These are phyloP conservation scores for Stropharia rugosoannulata DNA, from an alignment of 768 basidiomycete species.

Conservation along the genomic window DNA sequence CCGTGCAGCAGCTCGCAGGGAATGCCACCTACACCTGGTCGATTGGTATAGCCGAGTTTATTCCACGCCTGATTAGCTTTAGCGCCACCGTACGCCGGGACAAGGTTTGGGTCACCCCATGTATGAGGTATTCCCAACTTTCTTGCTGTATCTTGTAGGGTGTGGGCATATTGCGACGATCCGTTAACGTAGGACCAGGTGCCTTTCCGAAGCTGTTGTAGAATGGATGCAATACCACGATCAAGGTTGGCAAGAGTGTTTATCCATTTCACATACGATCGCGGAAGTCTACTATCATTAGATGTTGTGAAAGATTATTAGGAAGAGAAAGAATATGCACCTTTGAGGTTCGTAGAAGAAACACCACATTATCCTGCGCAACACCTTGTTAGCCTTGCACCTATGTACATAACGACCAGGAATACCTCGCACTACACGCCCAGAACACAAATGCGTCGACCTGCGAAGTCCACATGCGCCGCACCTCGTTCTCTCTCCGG, in stretches of 20 bases:
- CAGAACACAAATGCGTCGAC: slow-evolving; percentile 76
- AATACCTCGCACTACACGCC: slow-evolving; percentile 74
- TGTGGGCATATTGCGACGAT: slow-evolving; percentile 34
- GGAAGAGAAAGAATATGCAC: slow-evolving; percentile 30
- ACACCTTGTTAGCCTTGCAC: neutral
- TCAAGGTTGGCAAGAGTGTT: slow-evolving; percentile 68
- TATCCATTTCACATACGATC: slow-evolving; percentile 80
- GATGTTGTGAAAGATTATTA: neutral
- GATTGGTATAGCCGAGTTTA: slow-evolving; percentile 47
- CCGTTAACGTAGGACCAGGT: slow-evolving; percentile 59
- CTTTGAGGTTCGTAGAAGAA: slow-evolving; percentile 77
- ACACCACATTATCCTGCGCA: slow-evolving; percentile 82
- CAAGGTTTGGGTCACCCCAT: slow-evolving; percentile 60
- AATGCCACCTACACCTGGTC: slow-evolving; percentile 62
- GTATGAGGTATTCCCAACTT: slow-evolving; percentile 57
- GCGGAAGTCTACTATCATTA: slow-evolving; percentile 44
- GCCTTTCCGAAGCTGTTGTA: slow-evolving; percentile 53
- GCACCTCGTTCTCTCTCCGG: slow-evolving; percentile 21
- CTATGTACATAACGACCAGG: slow-evolving; percentile 3
- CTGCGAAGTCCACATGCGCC: slow-evolving; percentile 36
- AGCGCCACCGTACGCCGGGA: slow-evolving; percentile 65
- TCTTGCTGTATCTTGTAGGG: slow-evolving; percentile 45
- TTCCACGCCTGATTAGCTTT: slow-evolving; percentile 55
- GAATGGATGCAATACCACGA: slow-evolving; percentile 48
- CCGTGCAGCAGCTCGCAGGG: slow-evolving; percentile 79